Evolutionary conservation across 139 green algal species (phyloP).

Genomic region (Chlorella sp.): DNA sequence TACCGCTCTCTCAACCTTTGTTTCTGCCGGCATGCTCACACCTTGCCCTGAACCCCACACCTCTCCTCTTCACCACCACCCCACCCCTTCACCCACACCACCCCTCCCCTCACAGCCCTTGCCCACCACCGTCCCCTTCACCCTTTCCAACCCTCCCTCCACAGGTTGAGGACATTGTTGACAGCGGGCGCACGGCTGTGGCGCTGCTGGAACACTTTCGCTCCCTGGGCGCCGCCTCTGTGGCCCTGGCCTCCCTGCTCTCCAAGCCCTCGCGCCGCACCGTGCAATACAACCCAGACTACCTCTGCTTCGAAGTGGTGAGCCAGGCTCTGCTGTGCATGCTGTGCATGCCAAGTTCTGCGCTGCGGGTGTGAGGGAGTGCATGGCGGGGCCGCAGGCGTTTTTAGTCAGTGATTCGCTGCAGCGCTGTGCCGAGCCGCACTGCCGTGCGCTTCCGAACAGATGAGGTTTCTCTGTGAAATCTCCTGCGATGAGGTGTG

Average conservation of each 20-base stretch:
- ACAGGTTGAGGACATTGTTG: conserved; percentile 93
- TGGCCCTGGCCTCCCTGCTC: conserved; percentile 70
- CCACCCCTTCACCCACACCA: neutral
- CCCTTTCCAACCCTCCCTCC: neutral
- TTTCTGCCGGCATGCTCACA: neutral
- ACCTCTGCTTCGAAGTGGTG: conserved; percentile 68
- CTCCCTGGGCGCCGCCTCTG: conserved; percentile 48
- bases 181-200: conserved; percentile 74
- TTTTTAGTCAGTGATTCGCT: neutral
- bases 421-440: too few relatives aligned
- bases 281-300: conserved; percentile 65
- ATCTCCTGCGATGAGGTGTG: too few relatives aligned
- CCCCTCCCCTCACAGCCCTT: neutral
- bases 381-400: too few relatives aligned
- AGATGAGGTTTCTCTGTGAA: too few relatives aligned
- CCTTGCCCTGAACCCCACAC: neutral
- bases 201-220: conserved; percentile 46
- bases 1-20: neutral
- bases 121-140: neutral
- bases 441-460: too few relatives aligned
- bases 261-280: conserved; percentile 75
- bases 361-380: too few relatives aligned
- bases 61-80: neutral
- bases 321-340: too few relatives aligned
- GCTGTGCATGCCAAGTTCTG: too few relatives aligned